Conservation (phyloP, 2,329 filamentous ascomycete species). For the Simplicillium aogashimaense region DNA sequence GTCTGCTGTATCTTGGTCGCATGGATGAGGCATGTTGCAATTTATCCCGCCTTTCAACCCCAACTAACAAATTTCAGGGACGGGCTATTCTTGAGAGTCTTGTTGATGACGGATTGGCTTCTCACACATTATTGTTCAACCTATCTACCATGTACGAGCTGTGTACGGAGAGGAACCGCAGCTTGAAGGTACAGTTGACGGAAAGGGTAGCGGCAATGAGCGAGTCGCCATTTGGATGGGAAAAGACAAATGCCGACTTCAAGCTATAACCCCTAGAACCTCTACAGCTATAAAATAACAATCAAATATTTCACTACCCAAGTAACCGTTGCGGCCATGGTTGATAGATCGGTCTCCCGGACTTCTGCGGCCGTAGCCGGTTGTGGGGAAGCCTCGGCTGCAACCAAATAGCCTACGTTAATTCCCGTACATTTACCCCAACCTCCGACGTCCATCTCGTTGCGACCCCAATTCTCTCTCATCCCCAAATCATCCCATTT, state of each 20-base stretch:
- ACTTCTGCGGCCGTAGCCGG: background rate
- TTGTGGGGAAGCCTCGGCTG: no score
- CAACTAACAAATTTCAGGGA: slow-evolving; percentile 33
- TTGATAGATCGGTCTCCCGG: no score
- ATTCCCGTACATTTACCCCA: no score
- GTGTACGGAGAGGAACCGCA: slow-evolving; percentile 66
- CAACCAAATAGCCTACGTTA: no score
- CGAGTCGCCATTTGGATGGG: slow-evolving; percentile 51
- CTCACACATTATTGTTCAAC: slow-evolving; percentile 80
- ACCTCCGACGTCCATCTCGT: no score
- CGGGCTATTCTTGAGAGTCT: slow-evolving; percentile 56
- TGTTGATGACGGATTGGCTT: slow-evolving; percentile 52
- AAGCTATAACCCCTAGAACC: slow-evolving; percentile 52
- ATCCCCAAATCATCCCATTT: background rate
- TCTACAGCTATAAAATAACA: background rate
- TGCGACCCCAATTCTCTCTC: background rate
- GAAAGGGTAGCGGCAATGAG: slow-evolving; percentile 56
- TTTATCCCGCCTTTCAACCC: slow-evolving; percentile 4
- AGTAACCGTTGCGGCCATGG: no score
- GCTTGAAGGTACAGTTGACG: slow-evolving; percentile 60
- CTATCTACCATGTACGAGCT: slow-evolving; percentile 86
- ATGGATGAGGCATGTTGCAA: slow-evolving; percentile 52
- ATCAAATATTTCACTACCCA: no score
- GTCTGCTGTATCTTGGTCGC: slow-evolving; percentile 68
- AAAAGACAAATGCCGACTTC: slow-evolving; percentile 64